A percentile compares a stretch with the other conserved stretches of the same genome.
These are phyloP conservation scores for Agrostemma githago DNA, from an alignment of 148 eudicot genomes.

Conservation along the genomic window DNA sequence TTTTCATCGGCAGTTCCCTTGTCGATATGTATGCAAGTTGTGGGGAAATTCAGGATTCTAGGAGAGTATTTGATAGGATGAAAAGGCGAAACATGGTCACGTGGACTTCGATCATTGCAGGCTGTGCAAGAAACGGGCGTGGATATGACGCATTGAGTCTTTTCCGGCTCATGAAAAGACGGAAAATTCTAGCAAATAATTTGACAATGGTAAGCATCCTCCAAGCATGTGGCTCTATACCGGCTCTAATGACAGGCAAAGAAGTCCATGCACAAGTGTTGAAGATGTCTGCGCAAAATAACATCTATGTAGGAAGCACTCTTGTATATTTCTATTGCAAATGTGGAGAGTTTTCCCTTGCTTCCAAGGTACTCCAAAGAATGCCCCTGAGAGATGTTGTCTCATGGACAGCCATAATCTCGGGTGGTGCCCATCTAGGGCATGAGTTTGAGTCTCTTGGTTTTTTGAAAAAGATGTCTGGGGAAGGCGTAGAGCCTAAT, in stretches of 20 bases:
- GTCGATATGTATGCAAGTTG: conserved; percentile 85
- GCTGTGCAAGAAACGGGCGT: conserved; percentile 62
- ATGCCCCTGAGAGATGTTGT: conserved; percentile 79
- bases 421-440: conserved; percentile 59
- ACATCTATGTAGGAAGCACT: conserved; percentile 68
- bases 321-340: conserved; percentile 84
- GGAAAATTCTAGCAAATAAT: conserved; percentile 58
- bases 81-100: conserved; percentile 66
- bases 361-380: conserved; percentile 54
- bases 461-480: conserved; percentile 65
- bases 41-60: conserved; percentile 51
- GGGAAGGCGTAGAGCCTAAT: conserved; percentile 74
- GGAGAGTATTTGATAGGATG: conserved; percentile 68
- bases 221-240: conserved; percentile 64
- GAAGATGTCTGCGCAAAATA: conserved; percentile 46
- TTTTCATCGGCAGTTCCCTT: conserved; percentile 57
- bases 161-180: conserved; percentile 60
- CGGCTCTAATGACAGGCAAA: conserved; percentile 47
- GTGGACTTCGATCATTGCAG: conserved; percentile 80
- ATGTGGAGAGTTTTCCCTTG: conserved; percentile 55
- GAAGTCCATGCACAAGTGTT: conserved; percentile 76
- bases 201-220: conserved; percentile 72
- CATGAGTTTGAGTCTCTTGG: conserved; percentile 78
- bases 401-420: conserved; percentile 86
- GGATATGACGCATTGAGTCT: conserved; percentile 65